Evolutionary conservation across 1,284 basidiomycete genomes (phyloP).

Genomic region (Somion occarium): DNA sequence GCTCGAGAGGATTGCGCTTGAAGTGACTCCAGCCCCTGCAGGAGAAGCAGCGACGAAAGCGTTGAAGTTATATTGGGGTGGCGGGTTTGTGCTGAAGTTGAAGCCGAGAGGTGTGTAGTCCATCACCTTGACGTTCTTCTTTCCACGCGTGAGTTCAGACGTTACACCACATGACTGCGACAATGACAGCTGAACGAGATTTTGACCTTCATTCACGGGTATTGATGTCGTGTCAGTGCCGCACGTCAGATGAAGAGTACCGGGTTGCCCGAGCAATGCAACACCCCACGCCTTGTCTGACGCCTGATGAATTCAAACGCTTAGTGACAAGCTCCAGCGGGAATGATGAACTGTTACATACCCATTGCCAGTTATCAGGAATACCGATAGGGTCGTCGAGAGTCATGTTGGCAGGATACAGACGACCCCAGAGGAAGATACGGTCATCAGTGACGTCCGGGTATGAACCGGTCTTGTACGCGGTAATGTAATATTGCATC

Average conservation of each 20-base stretch:
- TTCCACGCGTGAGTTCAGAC: slow-evolving; percentile 34
- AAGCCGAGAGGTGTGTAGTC: slow-evolving; percentile 28
- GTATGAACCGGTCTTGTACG: slow-evolving; percentile 62
- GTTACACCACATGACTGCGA: slow-evolving; percentile 30
- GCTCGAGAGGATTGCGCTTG: background rate
- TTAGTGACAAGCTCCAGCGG: background rate
- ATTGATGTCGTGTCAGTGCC: slow-evolving; percentile 32
- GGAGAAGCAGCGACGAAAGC: slow-evolving; percentile 30
- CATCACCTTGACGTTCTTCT: slow-evolving; percentile 22
- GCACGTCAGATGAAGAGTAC: slow-evolving; percentile 40
- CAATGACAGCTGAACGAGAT: slow-evolving; percentile 42
- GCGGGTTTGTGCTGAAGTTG: slow-evolving; percentile 26
- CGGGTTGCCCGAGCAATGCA: slow-evolving; percentile 37
- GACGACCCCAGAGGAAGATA: slow-evolving; percentile 58
- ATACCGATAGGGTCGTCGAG: slow-evolving; percentile 27
- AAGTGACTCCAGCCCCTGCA: background rate
- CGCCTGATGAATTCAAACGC: slow-evolving; percentile 26
- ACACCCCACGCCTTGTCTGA: slow-evolving; percentile 37
- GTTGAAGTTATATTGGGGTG: slow-evolving; percentile 38
- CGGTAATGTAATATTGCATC: slow-evolving; percentile 50
- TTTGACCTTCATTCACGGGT: slow-evolving; percentile 38
- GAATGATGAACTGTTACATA: slow-evolving; percentile 16
- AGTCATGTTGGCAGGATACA: slow-evolving; percentile 42
- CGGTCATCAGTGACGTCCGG: slow-evolving; percentile 52
- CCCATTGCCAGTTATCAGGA: slow-evolving; percentile 31